Evolutionary conservation across 2,329 filamentous ascomycete genomes (phyloP).

Genomic region (Aspergillus sp.): DNA sequence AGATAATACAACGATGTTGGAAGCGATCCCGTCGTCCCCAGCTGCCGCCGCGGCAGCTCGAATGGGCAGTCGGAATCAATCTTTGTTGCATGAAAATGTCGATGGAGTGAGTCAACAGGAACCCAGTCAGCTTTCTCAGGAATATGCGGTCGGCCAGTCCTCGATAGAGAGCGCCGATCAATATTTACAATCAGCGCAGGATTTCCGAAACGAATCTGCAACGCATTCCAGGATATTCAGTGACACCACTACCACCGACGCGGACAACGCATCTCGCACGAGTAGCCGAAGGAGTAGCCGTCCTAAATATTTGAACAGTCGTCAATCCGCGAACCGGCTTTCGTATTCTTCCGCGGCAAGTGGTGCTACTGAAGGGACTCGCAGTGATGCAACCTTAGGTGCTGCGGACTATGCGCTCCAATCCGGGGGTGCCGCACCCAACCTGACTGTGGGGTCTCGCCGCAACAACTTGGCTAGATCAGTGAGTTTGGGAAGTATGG

Average conservation of each 20-base stretch:
- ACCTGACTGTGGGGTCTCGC: conserved; percentile 21
- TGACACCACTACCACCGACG: conserved; percentile 27
- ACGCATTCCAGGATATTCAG: conserved; percentile 25
- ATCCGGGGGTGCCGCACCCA: conserved; percentile 71
- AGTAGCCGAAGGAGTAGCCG: conserved; percentile 42
- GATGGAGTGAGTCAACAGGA: conserved; percentile 20
- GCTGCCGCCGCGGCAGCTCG: conserved; percentile 45
- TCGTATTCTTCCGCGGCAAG: conserved; percentile 58
- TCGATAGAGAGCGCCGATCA: conserved; percentile 22
- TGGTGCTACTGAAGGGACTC: conserved; percentile 59
- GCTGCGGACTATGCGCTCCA: conserved; percentile 79
- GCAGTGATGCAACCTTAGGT: conserved; percentile 71
- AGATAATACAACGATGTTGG: conserved; percentile 39
- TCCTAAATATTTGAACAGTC: conserved; percentile 56
- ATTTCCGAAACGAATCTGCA: conserved; percentile 27
- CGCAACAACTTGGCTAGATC: conserved; percentile 64
- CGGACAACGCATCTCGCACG: conserved; percentile 19
- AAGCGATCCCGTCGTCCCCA: conserved; percentile 46
- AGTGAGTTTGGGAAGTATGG: conserved; percentile 86
- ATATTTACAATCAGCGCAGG: conserved; percentile 27
- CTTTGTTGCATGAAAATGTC: conserved; percentile 23
- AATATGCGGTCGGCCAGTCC: conserved; percentile 22
- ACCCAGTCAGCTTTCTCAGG: conserved; percentile 21
- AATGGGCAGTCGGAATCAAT: conserved; percentile 40
- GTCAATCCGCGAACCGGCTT: conserved; percentile 59